Evolutionary conservation across 1,284 basidiomycete genomes (phyloP), one percentile per base, ranked within the genome.

Genomic region (Moesziomyces globuligerus): DNA sequence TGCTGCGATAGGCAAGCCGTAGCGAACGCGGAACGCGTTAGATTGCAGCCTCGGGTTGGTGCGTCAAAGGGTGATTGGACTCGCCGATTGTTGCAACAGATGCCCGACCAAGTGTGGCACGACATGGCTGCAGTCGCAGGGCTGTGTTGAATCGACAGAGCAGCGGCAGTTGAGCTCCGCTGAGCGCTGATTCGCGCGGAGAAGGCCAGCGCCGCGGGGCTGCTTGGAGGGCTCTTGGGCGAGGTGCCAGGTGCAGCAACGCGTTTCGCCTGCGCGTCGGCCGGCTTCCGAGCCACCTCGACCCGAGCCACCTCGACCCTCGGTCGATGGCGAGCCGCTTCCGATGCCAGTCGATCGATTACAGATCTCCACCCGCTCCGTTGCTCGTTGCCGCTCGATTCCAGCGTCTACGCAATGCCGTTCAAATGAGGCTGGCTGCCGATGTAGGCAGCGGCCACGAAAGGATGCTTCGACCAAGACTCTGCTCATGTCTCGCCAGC

Each of bases 161-260:
- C 29, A 29, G 11, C 29, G 29, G 29, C 29, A 28, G n/a, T 3
- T 20, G 18, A 6, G 32, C 36, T 47, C 32, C 45, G 37, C 34
- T 37, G 23, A 21, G 29, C 29, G 44, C 32, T 39, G 46, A 48
- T 48, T 48, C 45, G 45, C 25, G 45, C 45, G 45, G 45, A 37
- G 32, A 47, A n/a, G 20, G 20, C 23, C 18, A 23, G 18, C 46
- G n/a, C n/a, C n/a, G n/a, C n/a, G n/a, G n/a, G n/a, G n/a, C n/a
- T n/a, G n/a, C n/a, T n/a, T n/a, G n/a, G n/a, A n/a, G n/a, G n/a
- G n/a, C n/a, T n/a, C n/a, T n/a, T n/a, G n/a, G n/a, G n/a, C n/a
- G n/a, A 32, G 13, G 32, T 13, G 13, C n/a, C 15, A 34, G 32
- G 32, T 34, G 32, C 32, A 17, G 32, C 10, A n/a, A 34, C 11